Conservation (phyloP, 352 stramenopile species). For the Phytophthora pini region DNA sequence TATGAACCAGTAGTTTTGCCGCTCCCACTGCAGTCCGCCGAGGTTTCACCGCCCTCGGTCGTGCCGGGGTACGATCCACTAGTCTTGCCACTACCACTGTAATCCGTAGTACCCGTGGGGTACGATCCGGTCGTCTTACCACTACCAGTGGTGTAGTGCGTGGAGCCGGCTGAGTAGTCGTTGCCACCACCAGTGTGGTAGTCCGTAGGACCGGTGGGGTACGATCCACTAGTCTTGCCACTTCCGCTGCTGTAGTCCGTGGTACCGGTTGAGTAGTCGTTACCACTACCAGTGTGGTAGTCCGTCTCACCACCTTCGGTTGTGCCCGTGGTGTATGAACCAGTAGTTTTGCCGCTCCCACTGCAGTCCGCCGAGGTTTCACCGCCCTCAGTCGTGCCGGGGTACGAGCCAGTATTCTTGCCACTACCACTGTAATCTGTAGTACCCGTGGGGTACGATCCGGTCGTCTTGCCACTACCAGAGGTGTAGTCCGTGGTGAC, state of each 20-base stretch:
- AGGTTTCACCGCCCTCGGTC: background rate
- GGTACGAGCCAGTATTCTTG: no score
- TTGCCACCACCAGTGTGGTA: background rate
- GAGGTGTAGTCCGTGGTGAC: background rate
- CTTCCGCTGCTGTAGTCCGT: background rate
- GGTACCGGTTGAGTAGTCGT: background rate
- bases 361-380: background rate
- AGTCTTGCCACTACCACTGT: no score
- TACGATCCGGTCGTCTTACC: no score
- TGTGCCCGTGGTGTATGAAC: background rate
- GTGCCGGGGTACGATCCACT: background rate
- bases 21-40: background rate
- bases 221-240: background rate
- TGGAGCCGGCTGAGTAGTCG: no score
- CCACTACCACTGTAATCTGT: no score
- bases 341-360: no score
- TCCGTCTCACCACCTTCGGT: background rate
- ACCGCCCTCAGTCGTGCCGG: background rate
- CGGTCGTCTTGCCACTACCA: background rate
- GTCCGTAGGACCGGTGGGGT: background rate
- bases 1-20: background rate
- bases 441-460: background rate
- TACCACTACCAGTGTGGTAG: background rate
- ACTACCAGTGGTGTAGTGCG: no score
- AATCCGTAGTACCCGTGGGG: background rate